Base-by-base conservation (phyloP, 768 basidiomycete species). In the Boletus barrowsii region DNA sequence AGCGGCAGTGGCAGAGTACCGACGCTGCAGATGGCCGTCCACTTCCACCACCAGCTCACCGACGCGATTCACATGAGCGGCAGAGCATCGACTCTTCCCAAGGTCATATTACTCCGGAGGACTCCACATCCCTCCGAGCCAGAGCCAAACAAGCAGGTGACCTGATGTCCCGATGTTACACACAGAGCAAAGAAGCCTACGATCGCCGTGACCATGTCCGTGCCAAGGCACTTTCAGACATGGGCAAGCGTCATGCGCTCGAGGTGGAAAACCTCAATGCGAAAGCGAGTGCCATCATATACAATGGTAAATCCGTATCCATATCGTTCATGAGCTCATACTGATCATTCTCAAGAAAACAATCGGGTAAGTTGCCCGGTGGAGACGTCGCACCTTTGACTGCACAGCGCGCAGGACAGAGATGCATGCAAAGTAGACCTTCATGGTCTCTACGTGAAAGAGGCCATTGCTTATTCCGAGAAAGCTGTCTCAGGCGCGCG, bases 361-460 rank as follows among this genome's bases (percentile, higher is more conserved):
- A 93, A 95, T 74, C 79, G 74, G 70, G 87, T 84, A 55, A 42
- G 49, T 15, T 33, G 36, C 36, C 17, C 36, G 6, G 10, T 6
- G 17, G 37, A 14, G 3, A 35, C 33, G 5, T 14, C 33, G 33
- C 33, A 35, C 33, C 14, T 22, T 44, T 49, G 41, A 48, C 35
- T 55, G 35, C 41, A 63, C 3, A 17, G 3, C 20, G 48, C 52
- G 29, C 61, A 86, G 82, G 81, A 87, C 57, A 86, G 81, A 42
- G 69, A 77, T 51, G 76, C 79, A 3, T 84, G 84, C 3, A 86
- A 93, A 68, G 75, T 97, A 44, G 96, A 98, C 71, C 74, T 98
- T 41, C 95, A 98, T 68, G 93, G 93, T 9, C 76, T 98, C 5
- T 95, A 88, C 68, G 93, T 96, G 54, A 91, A 91, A 65, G 96